Conservation (phyloP, 108 stramenopile species). For the Fistulifera solaris region DNA sequence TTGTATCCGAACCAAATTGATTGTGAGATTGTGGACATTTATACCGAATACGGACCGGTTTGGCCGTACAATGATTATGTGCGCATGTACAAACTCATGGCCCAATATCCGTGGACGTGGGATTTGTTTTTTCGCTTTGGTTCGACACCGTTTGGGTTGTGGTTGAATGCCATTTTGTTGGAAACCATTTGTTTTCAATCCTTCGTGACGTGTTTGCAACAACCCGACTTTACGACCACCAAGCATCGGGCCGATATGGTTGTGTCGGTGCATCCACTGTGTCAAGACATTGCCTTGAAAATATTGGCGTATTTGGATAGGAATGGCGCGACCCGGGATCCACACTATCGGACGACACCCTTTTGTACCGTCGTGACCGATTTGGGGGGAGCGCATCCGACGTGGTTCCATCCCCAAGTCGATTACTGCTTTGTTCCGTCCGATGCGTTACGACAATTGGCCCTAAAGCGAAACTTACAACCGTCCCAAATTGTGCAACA, state of each 20-base stretch:
- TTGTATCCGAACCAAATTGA: constrained; percentile 49
- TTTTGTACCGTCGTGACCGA: constrained; percentile 97
- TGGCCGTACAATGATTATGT: constrained; percentile 67
- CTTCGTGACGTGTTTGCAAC: constrained; percentile 43
- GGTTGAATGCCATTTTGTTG: constrained; percentile 53
- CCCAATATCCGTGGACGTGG: constrained; percentile 63
- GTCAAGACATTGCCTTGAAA: constrained; percentile 84
- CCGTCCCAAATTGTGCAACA: constrained; percentile 62
- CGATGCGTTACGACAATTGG: constrained; percentile 55
- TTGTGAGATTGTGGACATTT: constrained; percentile 83
- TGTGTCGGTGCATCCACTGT: constrained; percentile 93
- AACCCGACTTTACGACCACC: constrained; percentile 26
- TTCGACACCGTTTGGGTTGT: constrained; percentile 58
- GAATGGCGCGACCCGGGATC: constrained; percentile 16
- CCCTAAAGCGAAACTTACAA: constrained; percentile 37
- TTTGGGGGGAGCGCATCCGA: constrained; percentile 88
- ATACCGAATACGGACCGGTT: constrained; percentile 75
- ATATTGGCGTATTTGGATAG: constrained; percentile 56
- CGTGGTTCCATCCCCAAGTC: constrained; percentile 84
- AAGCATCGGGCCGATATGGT: constrained; percentile 76
- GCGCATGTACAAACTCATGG: constrained; percentile 73
- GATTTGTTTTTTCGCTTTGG: constrained; percentile 66
- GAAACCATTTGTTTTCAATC: constrained; percentile 37
- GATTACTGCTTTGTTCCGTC: constrained; percentile 92
- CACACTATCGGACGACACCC: constrained; percentile 41